A percentile compares a stretch with the other conserved stretches of the same genome.
Evolutionary conservation across 441 rosid species (phyloP).

Genomic region (Pelargonium fulgidum): DNA sequence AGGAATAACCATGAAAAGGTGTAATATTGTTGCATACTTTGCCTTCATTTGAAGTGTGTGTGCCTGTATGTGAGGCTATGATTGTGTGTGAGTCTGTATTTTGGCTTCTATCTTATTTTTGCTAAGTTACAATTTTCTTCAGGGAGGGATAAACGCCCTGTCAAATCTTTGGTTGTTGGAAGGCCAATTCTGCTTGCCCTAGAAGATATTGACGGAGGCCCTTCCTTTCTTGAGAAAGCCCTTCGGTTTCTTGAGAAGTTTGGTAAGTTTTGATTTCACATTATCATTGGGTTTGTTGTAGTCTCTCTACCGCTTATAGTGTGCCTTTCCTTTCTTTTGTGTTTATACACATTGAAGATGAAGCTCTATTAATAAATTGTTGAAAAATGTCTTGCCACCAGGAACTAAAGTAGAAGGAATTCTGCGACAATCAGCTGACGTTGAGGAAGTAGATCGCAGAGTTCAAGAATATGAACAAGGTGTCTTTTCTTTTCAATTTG

Average conservation of each 20-base stretch:
- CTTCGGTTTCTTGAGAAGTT: constrained; percentile 82
- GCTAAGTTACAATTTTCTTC: constrained; percentile 10
- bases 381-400: constrained; percentile 25
- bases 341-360: constrained; percentile 13
- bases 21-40: not conserved
- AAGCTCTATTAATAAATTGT: constrained; percentile 7
- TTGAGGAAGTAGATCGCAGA: constrained; percentile 93
- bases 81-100: too few relatives aligned
- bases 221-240: constrained; percentile 98
- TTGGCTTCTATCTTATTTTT: not conserved
- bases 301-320: not conserved
- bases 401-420: constrained; percentile 90
- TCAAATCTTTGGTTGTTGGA: constrained; percentile 93
- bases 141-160: constrained; percentile 91
- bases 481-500: constrained; percentile 27
- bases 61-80: not conserved
- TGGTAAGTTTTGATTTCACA: constrained; percentile 48
- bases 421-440: constrained; percentile 90
- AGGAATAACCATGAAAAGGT: not conserved
- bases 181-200: constrained; percentile 98
- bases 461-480: constrained; percentile 97
- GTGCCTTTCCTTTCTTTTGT: constrained; percentile 6
- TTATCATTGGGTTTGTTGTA: constrained; percentile 11
- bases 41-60: not conserved
- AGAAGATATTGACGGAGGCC: constrained; percentile 98